Conservation (phyloP, 257 asterid genomes). For the Primulina huaijiensis region DNA sequence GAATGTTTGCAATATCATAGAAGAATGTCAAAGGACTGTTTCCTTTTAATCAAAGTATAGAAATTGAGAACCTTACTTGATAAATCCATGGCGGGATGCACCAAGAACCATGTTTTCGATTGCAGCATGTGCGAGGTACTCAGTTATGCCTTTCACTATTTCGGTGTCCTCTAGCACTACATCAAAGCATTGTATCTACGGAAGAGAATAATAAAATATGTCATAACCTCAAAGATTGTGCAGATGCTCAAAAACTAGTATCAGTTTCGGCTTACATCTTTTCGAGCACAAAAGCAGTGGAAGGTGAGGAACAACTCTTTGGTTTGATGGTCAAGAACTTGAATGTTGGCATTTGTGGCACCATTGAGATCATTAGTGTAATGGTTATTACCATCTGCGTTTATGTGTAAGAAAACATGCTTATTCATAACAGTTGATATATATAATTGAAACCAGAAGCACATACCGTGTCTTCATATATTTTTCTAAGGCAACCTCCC, state of each 20-base stretch:
- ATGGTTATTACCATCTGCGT: constrained; percentile 46
- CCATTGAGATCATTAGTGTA: constrained; percentile 30
- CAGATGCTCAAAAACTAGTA: background rate
- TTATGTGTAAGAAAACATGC: background rate
- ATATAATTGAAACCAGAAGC: background rate
- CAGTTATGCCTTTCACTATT: constrained; percentile 61
- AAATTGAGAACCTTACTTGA: constrained; percentile 47
- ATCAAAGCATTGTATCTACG: constrained; percentile 65
- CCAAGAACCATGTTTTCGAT: constrained; percentile 80
- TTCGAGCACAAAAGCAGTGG: constrained; percentile 79
- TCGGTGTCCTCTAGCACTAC: constrained; percentile 64
- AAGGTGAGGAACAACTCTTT: constrained; percentile 60
- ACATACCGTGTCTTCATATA: background rate
- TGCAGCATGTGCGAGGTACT: constrained; percentile 61
- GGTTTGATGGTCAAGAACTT: constrained; percentile 47
- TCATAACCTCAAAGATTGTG: background rate
- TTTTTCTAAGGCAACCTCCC: too few relatives aligned
- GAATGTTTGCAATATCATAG: background rate
- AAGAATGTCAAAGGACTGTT: background rate
- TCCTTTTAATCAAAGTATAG: background rate
- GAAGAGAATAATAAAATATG: background rate
- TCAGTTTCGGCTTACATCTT: constrained; percentile 50
- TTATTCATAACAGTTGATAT: background rate
- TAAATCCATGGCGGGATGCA: constrained; percentile 68
- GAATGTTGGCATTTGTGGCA: constrained; percentile 27